Conservation (phyloP, 1,284 basidiomycete genomes). For the Phellopilus nigrolimitatus region DNA sequence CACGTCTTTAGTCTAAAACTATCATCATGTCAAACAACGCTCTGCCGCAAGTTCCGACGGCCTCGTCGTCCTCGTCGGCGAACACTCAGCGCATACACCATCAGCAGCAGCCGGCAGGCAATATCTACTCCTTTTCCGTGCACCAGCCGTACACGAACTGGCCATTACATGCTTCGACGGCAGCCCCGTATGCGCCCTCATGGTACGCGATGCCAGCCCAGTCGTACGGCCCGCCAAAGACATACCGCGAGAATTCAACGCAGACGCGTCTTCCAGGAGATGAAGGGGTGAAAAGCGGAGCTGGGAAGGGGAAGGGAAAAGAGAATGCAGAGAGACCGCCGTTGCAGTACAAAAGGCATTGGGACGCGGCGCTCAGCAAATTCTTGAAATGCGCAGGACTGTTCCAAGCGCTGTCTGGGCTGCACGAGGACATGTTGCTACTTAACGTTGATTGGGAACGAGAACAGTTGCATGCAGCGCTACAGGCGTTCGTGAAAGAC, state of each 20-base stretch:
- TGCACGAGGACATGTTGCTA: constrained; percentile 66
- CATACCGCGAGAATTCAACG: constrained; percentile 4
- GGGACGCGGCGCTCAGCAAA: constrained; percentile 53
- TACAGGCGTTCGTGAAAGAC: constrained; percentile 46
- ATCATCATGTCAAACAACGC: too few species aligned
- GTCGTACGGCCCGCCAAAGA: constrained; percentile 9
- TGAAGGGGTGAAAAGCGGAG: neutral
- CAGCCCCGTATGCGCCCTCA: constrained; percentile 11
- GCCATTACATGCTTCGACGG: constrained; percentile 13
- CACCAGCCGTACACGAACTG: constrained; percentile 21
- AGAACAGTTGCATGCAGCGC: constrained; percentile 47
- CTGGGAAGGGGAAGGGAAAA: neutral
- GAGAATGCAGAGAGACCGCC: neutral
- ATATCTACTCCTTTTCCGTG: constrained; percentile 18
- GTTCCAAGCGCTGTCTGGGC: constrained; percentile 54
- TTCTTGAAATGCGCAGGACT: constrained; percentile 57
- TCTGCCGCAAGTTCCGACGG: neutral
- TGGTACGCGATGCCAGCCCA: constrained; percentile 16
- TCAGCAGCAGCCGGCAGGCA: constrained; percentile 6
- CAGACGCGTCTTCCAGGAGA: constrained; percentile 5
- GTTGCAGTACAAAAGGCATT: constrained; percentile 35
- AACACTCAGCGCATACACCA: neutral
- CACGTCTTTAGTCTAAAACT: too few species aligned
- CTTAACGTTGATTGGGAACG: constrained; percentile 63
- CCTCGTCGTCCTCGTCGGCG: neutral